Evolutionary conservation across 768 basidiomycete genomes (phyloP), one percentile per base, ranked within the genome.

Genomic region (Mrakia hoshinonis): DNA sequence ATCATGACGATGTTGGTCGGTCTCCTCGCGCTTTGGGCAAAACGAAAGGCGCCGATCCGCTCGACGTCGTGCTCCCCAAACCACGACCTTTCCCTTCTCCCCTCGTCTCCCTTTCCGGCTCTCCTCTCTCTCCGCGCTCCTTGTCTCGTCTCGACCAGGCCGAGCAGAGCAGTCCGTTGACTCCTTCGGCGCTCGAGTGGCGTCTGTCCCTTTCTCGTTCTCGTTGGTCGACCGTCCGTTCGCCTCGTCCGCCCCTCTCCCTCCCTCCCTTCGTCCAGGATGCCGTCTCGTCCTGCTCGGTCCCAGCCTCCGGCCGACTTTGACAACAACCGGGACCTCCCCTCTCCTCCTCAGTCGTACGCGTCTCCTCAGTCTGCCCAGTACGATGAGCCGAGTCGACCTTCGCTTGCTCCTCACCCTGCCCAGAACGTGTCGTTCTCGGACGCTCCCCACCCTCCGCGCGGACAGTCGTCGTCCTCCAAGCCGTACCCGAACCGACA

Each of bases 361-460:
- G 20, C 22, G 5, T 51, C 66, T 26, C 36, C 66, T 18, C 20
- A 67, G 15, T 34, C 29, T 20, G 26, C 31, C 11, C 49, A 67
- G 12, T 26, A 39, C 47, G 46, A n/a, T n/a, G n/a, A 65, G 31
- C n/a, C 15, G 13, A 13, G 26, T 5, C 67, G 43, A n/a, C 67
- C 67, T 46, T 1, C n/a, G 22, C 52, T 36, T 0, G 31, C 39
- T 2, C 34, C n/a, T n/a, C n/a, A n/a, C n/a, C n/a, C 38, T 31
- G 55, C 39, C 9, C 29, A 46, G 3, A n/a, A n/a, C n/a, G 51
- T 68, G 15, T 47, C 52, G 7, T 49, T 54, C 29, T 51, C 54
- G 9, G 67, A 68, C 67, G n/a, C 29, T 29, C 58, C 67, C 26
- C 54, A 36, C 31, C 67, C 54, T 9, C 67, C 29, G 55, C 49